phyloP scores from a whole-genome alignment of 2,329 filamentous ascomycete genomes.

The Curvularia sp. region DNA sequence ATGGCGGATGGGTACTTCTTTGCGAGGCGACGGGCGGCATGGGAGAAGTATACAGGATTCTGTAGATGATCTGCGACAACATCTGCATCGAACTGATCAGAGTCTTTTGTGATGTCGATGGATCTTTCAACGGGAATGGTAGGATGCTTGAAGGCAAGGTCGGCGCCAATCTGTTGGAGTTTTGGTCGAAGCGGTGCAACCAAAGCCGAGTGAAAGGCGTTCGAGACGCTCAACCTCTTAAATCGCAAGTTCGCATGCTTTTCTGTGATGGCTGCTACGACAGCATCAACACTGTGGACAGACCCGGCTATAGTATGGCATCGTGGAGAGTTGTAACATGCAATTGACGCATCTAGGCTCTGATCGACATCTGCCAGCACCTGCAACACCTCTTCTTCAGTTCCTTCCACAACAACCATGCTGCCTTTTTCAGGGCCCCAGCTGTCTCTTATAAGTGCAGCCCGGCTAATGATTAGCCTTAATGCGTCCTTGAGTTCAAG shows the following conservation, averaged over 20 bases:
- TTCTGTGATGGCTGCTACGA: slow-evolving; percentile 4
- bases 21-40: slow-evolving; percentile 53
- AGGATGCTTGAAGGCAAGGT: slow-evolving; percentile 42
- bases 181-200: slow-evolving; percentile 34
- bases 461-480: slow-evolving; percentile 37
- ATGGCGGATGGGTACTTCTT: slow-evolving; percentile 28
- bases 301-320: slow-evolving; percentile 53
- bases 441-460: slow-evolving; percentile 38
- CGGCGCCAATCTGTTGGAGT: slow-evolving; percentile 25
- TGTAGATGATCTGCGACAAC: slow-evolving; percentile 49
- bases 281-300: slow-evolving; percentile 21
- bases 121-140: slow-evolving; percentile 43
- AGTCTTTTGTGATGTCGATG: background rate
- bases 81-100: background rate
- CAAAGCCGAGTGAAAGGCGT: slow-evolving; percentile 36
- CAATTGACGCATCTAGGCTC: slow-evolving; percentile 46
- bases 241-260: slow-evolving; percentile 3
- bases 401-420: slow-evolving; percentile 42
- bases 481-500: slow-evolving; percentile 45
- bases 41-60: slow-evolving; percentile 55
- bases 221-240: slow-evolving; percentile 29
- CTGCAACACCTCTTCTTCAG: background rate
- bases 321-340: slow-evolving; percentile 51
- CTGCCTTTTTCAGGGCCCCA: slow-evolving; percentile 49
- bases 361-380: slow-evolving; percentile 7